Conservation (phyloP, 495 filamentous ascomycete genomes). For the Haplographium delicatum region DNA sequence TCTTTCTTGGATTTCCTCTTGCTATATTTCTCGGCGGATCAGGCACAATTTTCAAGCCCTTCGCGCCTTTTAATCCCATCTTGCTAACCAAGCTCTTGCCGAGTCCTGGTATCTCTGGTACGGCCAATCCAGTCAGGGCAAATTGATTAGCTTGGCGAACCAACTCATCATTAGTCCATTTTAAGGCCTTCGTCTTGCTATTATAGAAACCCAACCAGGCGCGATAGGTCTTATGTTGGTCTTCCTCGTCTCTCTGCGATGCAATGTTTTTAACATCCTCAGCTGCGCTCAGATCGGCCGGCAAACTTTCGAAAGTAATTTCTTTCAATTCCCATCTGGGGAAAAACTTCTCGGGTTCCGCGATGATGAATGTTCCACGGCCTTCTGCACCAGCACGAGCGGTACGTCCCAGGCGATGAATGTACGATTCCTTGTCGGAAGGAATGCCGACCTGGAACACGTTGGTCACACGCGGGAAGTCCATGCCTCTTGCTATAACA, state of each 20-base stretch:
- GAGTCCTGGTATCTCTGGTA: slow-evolving; percentile 39
- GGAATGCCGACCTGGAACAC: slow-evolving; percentile 67
- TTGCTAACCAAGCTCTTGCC: slow-evolving; percentile 42
- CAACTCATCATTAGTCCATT: slow-evolving; percentile 32
- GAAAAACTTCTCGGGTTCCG: slow-evolving; percentile 56
- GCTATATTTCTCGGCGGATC: slow-evolving; percentile 19
- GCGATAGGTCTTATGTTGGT: slow-evolving; percentile 30
- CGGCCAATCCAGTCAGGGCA: slow-evolving; percentile 36
- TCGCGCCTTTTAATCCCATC: slow-evolving; percentile 47
- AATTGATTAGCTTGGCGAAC: slow-evolving; percentile 42
- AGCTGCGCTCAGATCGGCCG: slow-evolving; percentile 28
- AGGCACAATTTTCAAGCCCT: slow-evolving; percentile 31
- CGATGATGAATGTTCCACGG: slow-evolving; percentile 60
- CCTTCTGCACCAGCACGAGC: slow-evolving; percentile 65
- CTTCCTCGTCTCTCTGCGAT: slow-evolving; percentile 18
- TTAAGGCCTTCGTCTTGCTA: slow-evolving; percentile 36
- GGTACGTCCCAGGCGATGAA: slow-evolving; percentile 70
- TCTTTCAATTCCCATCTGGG: slow-evolving; percentile 34
- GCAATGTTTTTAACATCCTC: slow-evolving; percentile 23
- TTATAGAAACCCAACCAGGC: slow-evolving; percentile 48
- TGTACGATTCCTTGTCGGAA: slow-evolving; percentile 57
- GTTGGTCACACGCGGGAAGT: slow-evolving; percentile 68
- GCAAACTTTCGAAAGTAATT: slow-evolving; percentile 28
- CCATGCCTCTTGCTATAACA: slow-evolving; percentile 70
- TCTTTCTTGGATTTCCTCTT: too few species aligned